phyloP scores from a whole-genome alignment of 2,329 filamentous ascomycete species.

The Dryadomyces sulphureus region DNA sequence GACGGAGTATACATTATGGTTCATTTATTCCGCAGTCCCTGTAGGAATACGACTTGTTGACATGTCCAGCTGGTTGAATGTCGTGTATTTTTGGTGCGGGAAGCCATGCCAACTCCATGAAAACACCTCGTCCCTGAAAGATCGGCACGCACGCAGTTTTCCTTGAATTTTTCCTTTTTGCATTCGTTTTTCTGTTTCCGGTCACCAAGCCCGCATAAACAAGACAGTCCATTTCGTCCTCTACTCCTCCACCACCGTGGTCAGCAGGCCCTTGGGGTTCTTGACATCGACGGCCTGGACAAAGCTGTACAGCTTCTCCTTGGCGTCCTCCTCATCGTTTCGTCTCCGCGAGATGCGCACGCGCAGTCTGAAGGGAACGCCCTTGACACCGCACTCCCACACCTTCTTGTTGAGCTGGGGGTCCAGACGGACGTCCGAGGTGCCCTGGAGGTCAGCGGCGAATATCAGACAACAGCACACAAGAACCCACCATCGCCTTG shows the following conservation, averaged over 20 bases:
- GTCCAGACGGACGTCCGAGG: slow-evolving; percentile 92
- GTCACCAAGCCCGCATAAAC: slow-evolving; percentile 1
- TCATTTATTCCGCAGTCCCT: slow-evolving; percentile 1
- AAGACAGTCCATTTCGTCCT: slow-evolving; percentile 7
- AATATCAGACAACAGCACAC: not conserved
- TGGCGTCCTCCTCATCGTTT: slow-evolving; percentile 99
- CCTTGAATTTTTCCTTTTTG: slow-evolving; percentile 12
- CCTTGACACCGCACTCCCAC: slow-evolving; percentile 98
- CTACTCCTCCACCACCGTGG: slow-evolving; percentile 70
- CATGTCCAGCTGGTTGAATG: not conserved
- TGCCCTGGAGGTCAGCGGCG: slow-evolving; percentile 57
- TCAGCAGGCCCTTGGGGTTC: slow-evolving; percentile 95
- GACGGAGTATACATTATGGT: slow-evolving; percentile 5
- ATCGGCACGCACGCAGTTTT: slow-evolving; percentile 2
- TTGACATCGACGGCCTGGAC: slow-evolving; percentile 99
- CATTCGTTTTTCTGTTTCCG: slow-evolving; percentile 11
- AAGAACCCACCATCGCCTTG: slow-evolving; percentile 96
- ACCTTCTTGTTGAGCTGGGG: slow-evolving; percentile 99
- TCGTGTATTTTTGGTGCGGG: slow-evolving; percentile 12
- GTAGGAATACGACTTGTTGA: not conserved
- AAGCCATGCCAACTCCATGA: slow-evolving; percentile 26
- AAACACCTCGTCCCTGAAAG: slow-evolving; percentile 24
- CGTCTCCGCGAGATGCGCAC: slow-evolving; percentile 98
- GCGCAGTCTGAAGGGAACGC: slow-evolving; percentile 91
- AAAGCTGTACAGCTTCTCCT: slow-evolving; percentile 99